Evolutionary conservation across 1,284 basidiomycete genomes (phyloP), one percentile per base, ranked within the genome.

Genomic region (Cryptococcus sp.): DNA sequence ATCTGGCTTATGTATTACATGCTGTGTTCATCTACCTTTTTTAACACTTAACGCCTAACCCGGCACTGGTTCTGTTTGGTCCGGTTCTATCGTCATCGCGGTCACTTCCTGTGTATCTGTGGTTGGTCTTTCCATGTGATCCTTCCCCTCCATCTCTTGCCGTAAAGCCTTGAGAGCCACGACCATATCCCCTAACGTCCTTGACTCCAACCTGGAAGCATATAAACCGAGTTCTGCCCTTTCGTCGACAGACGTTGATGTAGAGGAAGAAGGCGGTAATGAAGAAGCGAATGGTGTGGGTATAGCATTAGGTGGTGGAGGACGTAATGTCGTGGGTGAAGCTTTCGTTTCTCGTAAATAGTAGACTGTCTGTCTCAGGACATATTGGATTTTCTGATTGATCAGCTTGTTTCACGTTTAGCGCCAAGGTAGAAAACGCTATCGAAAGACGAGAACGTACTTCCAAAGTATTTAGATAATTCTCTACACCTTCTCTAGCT

Each of bases 341-440:
- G 69, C 62, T 48, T 61, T 58, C 35, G 67, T 71, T 54, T 67
- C 65, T 35, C 63, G 68, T 14, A 76, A 64, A 63, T 69, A 73
- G 56, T 68, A 70, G 35, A 72, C 68, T 4, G 71, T 66, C 49
- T 76, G 71, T 30, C 73, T 67, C 34, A 76, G 69, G 41, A 72
- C 61, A 59, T 67, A 69, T 65, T 76, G 73, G 56, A 76, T 76
- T 62, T 72, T 71, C 73, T 76, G 55, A n/a, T 8, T 34, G 7
- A 52, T 61, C 52, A 58, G 56, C 35, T 38, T 3, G 37, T 13
- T 6, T 23, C 23, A 23, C 23, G 23, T 23, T 23, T 23, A 23
- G 23, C 23, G 23, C 23, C 23, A 23, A 41, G 38, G 45, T 30
- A 13, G 50, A 49, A 46, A 36, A 41, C 49, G 38, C 4, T 42